Evolutionary conservation across 345 rosid species (phyloP), one percentile per base, ranked within the genome.

Genomic region (Lepidium didymum): DNA sequence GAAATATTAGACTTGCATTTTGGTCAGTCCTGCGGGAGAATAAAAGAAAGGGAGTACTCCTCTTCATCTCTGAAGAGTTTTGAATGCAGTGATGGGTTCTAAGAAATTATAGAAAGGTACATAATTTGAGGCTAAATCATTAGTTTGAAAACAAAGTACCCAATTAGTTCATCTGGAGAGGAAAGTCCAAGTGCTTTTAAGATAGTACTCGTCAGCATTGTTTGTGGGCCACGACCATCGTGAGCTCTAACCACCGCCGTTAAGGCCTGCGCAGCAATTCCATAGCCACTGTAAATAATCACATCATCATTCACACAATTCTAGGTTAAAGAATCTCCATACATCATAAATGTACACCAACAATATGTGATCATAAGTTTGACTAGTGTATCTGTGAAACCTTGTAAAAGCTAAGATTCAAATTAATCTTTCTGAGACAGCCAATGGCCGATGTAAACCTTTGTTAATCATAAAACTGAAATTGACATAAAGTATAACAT

Each of bases 241-340:
- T 89, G 81, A 47, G 95, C 99, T 85, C 84, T 86, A 42, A 94
- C 69, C 57, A 91, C 81, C 23, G 97, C 97, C 29, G 95, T 89
- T 54, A 91, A 81, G 64, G 97, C 97, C 75, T 81, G 96, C 46
- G 97, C 96, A 75, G 99, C 84, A 70, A 94, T 94, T 64, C 99
- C 97, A 80, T 91, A 94, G 80, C 80, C 80, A 60, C 80, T 77
- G 80, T 53, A 71, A 70, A 76, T 53, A 15, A 29, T 47, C 69
- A 64, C 47, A 46, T 35, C 31, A 52, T 62, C 23, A 71, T 35
- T 44, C 38, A 65, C 51, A 57, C 46, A 46, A 46, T 9, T 5
- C 18, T 56, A 14, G 11, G 19, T 19, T 44, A 55, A 38, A 6
- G 9, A 52, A 38, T 38, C 45, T 64, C 7, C 7, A 46, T 15